These are phyloP conservation scores for Anthostomella pinea DNA, from an alignment of 2,329 filamentous ascomycete genomes.

Conservation along the genomic window DNA sequence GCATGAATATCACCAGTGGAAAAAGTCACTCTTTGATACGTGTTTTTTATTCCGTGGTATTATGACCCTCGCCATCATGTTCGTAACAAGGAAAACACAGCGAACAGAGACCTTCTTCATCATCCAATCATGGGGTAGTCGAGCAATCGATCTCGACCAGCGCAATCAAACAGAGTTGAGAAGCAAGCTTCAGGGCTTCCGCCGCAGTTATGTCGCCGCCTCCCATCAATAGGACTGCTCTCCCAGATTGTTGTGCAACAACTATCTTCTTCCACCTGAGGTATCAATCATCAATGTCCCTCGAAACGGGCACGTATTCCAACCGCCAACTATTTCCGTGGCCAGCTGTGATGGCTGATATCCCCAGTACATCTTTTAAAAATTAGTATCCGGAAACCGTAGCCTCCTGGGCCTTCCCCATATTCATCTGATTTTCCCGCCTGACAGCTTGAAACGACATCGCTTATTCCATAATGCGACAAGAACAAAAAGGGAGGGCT, in stretches of 20 bases:
- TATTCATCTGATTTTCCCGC: conserved; percentile 32
- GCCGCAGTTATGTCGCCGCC: conserved; percentile 8
- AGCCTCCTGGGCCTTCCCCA: conserved; percentile 38
- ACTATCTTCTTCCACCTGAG: conserved; percentile 26
- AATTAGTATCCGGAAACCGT: conserved; percentile 34
- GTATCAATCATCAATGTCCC: conserved; percentile 32
- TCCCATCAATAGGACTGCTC: conserved; percentile 9
- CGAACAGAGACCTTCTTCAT: conserved; percentile 21
- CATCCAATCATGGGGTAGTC: conserved; percentile 20
- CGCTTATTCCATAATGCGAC: conserved; percentile 31
- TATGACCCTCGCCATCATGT: conserved; percentile 36
- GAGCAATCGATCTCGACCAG: conserved; percentile 16
- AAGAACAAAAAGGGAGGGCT: conserved; percentile 19
- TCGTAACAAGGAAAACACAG: conserved; percentile 31
- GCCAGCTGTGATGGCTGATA: conserved; percentile 27
- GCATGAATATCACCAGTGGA: no score
- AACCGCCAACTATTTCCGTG: conserved; percentile 19
- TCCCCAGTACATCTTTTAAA: conserved; percentile 29
- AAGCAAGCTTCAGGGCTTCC: conserved; percentile 18
- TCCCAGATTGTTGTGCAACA: conserved; percentile 13
- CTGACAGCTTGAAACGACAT: conserved; percentile 30
- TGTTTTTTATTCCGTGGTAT: conserved; percentile 31
- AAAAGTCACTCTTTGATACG: no score
- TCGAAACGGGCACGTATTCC: conserved; percentile 19
- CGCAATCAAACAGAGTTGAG: conserved; percentile 5